These are phyloP conservation scores for Saturnispora serradocipensis DNA, from an alignment of 805 yeast species.

Conservation along the genomic window DNA sequence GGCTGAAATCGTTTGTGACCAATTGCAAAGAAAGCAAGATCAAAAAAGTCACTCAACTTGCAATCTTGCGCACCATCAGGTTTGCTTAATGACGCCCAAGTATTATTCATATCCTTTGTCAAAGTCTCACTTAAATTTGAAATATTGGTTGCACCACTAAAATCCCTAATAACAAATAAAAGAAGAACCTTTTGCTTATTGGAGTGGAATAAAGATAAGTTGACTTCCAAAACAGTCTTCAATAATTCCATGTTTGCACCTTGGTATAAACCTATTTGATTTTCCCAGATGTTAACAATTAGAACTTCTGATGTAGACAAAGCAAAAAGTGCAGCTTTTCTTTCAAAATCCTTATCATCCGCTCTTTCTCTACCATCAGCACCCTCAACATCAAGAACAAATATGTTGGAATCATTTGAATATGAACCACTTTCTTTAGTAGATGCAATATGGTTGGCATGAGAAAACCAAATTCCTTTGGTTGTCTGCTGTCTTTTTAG, in stretches of 20 bases:
- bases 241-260: conserved; percentile 96
- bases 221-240: conserved; percentile 94
- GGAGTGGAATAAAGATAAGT: conserved; percentile 72
- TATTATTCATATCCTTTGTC: conserved; percentile 56
- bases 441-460: conserved; percentile 35
- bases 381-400: conserved; percentile 97
- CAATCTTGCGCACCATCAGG: conserved; percentile 54
- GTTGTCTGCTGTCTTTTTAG: conserved; percentile 81
- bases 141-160: conserved; percentile 78
- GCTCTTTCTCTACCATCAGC: conserved; percentile 98
- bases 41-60: conserved; percentile 68
- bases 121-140: conserved; percentile 61
- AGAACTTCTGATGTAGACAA: conserved; percentile 83
- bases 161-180: conserved; percentile 87
- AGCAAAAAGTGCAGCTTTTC: conserved; percentile 94
- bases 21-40: conserved; percentile 68
- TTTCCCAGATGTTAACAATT: conserved; percentile 93
- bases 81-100: conserved; percentile 73
- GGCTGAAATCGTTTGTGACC: conserved; percentile 80
- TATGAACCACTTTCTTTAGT: conserved; percentile 6
- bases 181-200: conserved; percentile 49
- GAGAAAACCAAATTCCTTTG: conserved; percentile 72
- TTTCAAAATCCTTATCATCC: conserved; percentile 96
- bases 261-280: conserved; percentile 92
- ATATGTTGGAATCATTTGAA: conserved; percentile 31